phyloP scores from a whole-genome alignment of 2,329 filamentous ascomycete species.

The Hymenoscyphus albidus region DNA sequence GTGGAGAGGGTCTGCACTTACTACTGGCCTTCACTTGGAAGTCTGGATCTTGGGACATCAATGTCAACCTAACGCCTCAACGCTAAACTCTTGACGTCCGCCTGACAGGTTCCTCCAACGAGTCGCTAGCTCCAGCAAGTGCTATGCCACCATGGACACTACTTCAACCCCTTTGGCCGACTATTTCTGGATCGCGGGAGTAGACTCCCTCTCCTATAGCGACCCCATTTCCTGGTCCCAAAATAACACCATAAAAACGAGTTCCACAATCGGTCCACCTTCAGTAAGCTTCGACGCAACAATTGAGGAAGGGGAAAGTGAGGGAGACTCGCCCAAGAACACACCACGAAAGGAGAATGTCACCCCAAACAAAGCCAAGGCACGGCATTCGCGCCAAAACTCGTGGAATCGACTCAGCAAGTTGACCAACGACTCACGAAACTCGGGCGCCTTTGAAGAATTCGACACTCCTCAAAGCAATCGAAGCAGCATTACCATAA shows the following conservation, averaged over 20 bases:
- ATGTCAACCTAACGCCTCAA: slow-evolving; percentile 21
- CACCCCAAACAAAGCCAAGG: slow-evolving; percentile 33
- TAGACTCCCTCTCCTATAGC: slow-evolving; percentile 64
- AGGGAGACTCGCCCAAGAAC: slow-evolving; percentile 50
- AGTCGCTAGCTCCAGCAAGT: slow-evolving; percentile 3
- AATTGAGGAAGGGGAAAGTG: slow-evolving; percentile 49
- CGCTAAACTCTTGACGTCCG: slow-evolving; percentile 10
- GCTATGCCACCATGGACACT: slow-evolving; percentile 33
- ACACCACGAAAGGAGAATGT: slow-evolving; percentile 17
- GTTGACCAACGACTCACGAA: slow-evolving; percentile 46
- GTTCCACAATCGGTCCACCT: slow-evolving; percentile 26
- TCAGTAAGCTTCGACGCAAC: slow-evolving; percentile 49
- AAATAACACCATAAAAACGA: slow-evolving; percentile 25
- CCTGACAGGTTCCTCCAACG: slow-evolving; percentile 6
- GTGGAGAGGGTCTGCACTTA: background rate
- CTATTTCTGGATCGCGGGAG: slow-evolving; percentile 72
- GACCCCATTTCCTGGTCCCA: slow-evolving; percentile 44
- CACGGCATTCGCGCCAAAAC: slow-evolving; percentile 58
- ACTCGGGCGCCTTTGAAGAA: slow-evolving; percentile 56
- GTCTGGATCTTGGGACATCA: slow-evolving; percentile 13
- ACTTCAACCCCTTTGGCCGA: slow-evolving; percentile 65
- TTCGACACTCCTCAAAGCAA: slow-evolving; percentile 51
- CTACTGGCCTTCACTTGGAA: background rate
- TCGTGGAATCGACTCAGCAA: slow-evolving; percentile 58
- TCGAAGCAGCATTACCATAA: slow-evolving; percentile 62